Base-by-base conservation (phyloP, 225 moss, liverwort and hornwort genomes). In the Marchantia paleacea region DNA sequence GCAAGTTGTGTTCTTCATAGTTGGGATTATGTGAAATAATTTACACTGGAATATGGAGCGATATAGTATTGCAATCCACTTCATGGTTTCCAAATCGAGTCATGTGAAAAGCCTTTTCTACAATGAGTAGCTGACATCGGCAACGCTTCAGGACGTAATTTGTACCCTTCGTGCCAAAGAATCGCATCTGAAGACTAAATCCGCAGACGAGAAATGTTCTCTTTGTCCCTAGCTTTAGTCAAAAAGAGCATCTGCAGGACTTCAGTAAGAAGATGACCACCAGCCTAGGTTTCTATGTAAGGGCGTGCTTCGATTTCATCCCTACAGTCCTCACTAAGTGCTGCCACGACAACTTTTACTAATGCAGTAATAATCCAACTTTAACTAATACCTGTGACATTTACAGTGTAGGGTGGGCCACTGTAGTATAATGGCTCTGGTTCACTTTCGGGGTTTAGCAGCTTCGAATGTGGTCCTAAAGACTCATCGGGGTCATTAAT, bases 381-480 rank as follows among this genome's bases (percentile, higher is more conserved):
- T 92, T 83, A 97, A 79, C 90, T 89, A 18, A 91, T 91, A 86
- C 91, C 97, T 55, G 90, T 90, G 58, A 99, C 99, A 85, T 88
- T 91, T 70, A 99, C 91, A 72, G 93, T 91, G 79, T 92, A 99
- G 53, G 99, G 99, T 53, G 99, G 99, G 0, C 99, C 99, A 66
- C 93, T 92, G 84, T 99, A 95, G 84, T 88, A 92, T 79, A 94
- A 80, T 65, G 91, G 88, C 80, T 95, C 99, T 72, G 84, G 86
- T 20, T 88, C 75, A 83, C 84, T 79, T 77, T 95, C 91, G 26
- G 87, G 75, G 51, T 84, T 73, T 18, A 55, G 72, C 57, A 78
- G 16, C 69, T 80, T 84, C 0, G 77, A 5, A 72, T 86, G 77
- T 64, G 78, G n/a, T 30, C 61, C 54, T 15, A 69, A n/a, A 63